Evolutionary conservation across 352 stramenopile genomes (phyloP).

Genomic region (Achlya hypogyna): DNA sequence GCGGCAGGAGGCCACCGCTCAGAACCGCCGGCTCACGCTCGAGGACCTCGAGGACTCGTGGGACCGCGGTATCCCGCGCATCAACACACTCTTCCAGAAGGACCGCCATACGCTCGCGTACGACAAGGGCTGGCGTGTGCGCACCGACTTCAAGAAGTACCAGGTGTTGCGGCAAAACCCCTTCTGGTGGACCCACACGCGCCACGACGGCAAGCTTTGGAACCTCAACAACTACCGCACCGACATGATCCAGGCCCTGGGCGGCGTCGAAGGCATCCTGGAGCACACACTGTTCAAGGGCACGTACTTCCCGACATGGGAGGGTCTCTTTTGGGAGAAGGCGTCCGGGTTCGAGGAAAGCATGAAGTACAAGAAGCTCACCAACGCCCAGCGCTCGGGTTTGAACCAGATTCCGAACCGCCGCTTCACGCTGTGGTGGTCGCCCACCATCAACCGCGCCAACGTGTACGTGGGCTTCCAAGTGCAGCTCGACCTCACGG

Average conservation of each 20-base stretch:
- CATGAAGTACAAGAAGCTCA: conserved; percentile 99
- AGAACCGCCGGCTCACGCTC: conserved; percentile 97
- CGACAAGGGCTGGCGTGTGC: conserved; percentile 98
- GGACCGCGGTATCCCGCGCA: conserved; percentile 97
- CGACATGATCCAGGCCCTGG: conserved; percentile 99
- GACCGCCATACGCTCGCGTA: conserved; percentile 99
- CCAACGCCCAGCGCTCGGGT: conserved; percentile 98
- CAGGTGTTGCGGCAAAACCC: conserved; percentile 96
- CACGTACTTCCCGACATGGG: conserved; percentile 99
- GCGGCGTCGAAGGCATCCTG: conserved; percentile 98
- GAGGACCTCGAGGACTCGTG: conserved; percentile 99
- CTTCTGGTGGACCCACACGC: conserved; percentile 99
- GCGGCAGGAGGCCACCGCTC: conserved; percentile 97
- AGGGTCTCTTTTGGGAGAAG: conserved; percentile 99
- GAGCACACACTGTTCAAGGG: conserved; percentile 99
- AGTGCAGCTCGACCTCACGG: conserved; percentile 99
- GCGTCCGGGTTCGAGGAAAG: conserved; percentile 90
- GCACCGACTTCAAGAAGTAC: conserved; percentile 99
- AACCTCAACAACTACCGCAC: conserved; percentile 99
- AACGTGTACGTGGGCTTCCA: conserved; percentile 99
- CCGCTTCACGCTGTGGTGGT: conserved; percentile 99
- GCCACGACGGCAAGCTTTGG: conserved; percentile 99
- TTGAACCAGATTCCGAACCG: conserved; percentile 99
- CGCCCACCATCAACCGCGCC: conserved; percentile 98
- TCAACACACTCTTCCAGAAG: conserved; percentile 96